Evolutionary conservation across 768 basidiomycete species (phyloP).

Genomic region (Suillus cothurnatus): DNA sequence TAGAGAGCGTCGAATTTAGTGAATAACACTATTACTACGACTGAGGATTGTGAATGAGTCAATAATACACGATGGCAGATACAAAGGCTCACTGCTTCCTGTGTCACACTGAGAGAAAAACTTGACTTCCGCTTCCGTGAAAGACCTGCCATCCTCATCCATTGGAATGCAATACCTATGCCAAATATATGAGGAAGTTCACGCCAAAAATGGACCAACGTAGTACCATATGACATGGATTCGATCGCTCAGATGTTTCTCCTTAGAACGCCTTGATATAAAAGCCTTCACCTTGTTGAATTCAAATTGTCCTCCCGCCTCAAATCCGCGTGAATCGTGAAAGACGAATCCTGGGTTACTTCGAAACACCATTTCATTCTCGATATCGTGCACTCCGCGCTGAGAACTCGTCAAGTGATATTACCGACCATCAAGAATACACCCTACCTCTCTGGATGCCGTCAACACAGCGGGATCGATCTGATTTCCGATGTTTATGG

Average conservation of each 20-base stretch:
- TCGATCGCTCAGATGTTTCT: background rate
- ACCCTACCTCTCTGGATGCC: background rate
- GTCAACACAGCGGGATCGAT: background rate
- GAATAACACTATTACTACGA: background rate
- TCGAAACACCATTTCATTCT: background rate
- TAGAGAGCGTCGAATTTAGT: background rate
- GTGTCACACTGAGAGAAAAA: background rate
- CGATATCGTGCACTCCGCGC: background rate
- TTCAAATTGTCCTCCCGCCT: background rate
- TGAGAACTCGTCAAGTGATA: background rate
- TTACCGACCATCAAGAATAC: background rate
- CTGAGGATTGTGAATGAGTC: background rate
- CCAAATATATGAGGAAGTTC: background rate
- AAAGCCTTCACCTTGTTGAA: background rate
- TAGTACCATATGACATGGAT: background rate
- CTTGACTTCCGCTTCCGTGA: background rate
- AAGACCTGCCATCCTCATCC: background rate
- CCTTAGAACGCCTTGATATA: background rate
- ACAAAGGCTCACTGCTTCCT: background rate
- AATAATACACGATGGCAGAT: background rate
- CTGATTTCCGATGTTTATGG: background rate
- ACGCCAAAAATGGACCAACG: background rate
- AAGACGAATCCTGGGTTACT: background rate
- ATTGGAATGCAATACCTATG: constrained; percentile 1
- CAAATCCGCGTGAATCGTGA: background rate